Base-by-base conservation (phyloP, 192 early-diverging fungal genomes). In the Umbelopsis ramanniana region DNA sequence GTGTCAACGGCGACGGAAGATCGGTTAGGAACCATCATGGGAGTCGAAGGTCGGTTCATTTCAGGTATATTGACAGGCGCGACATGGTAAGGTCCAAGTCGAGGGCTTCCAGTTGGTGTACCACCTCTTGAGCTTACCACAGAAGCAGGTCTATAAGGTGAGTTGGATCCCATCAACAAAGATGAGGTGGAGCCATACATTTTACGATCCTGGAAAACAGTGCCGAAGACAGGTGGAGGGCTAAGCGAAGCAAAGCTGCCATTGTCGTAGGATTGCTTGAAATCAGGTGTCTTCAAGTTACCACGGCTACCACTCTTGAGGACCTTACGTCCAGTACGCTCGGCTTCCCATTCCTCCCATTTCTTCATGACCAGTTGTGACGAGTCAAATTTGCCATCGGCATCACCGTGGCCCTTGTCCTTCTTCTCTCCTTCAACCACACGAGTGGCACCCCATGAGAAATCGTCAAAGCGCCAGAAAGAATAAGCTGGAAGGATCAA, bases 401-500 rank as follows among this genome's bases (percentile, higher is more conserved):
- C 77, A 47, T 84, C 82, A 26, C 89, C 88, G 63, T 97, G 94
- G 73, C 85, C 91, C 52, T 88, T 87, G 35, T 84, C 87, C 52
- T 88, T 89, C 76, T 82, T 84, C 70, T 91, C 90, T 63, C 91
- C 91, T 15, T 79, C 84, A 35, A 94, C 89, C 66, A 88, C 89
- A 53, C 92, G 89, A 46, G 92, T 93, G 68, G 90, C 89, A 46
- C 92, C 93, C 92, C 93, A 95, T 23, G 89, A 91, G 60, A 96
- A 96, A 74, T 96, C 95, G 80, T 94, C 93, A 82, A 95, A 95
- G 78, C 94, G 91, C 94, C 94, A 96, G 85, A 92, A 96, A 15
- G 95, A 91, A 73, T 98, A 98, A 7, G 89, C 60, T 0, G 96
- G 96, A 57, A 98, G 83, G 73, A 98, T 74, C 66, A 98, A 87